Base-by-base conservation (phyloP, 352 stramenopile species). In the Phytopythium vexans region DNA sequence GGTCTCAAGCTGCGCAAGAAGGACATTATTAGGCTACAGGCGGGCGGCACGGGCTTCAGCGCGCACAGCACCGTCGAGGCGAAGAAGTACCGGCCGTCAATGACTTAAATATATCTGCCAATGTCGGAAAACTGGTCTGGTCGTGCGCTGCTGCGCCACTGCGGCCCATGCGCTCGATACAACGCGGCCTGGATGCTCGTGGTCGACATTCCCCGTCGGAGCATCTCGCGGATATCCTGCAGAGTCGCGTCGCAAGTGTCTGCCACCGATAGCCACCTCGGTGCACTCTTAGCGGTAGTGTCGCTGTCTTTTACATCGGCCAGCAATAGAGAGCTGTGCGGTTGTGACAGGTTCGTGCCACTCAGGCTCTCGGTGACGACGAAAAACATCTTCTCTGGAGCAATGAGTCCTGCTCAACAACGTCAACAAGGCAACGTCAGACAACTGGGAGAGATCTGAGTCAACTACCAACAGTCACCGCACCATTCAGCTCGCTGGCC, bases 1-100 rank as follows among this genome's bases (percentile, higher is more conserved):
- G 85, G 85, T 0, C 69, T 95, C 37, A 95, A 95, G 68, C 66
- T 95, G 31, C 74, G 80, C 15, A 90, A 91, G 72, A 92, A 93
- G 61, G 85, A 95, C 46, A 86, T 95, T 56, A 66, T 95, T 36
- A 71, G 81, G 41, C 66, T 95, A 5, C 82, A 93, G 58, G 65
- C 76, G 0, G 82, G 82, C 31, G 85, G 85, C 16, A 89, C 85
- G 16, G 77, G 77, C 34, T 95, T 89, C 60, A 92, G 81, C 52
- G 85, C 85, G 0, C 85, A 95, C 64, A 95, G 85, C 70, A 86
- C 62, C 9, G 85, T 95, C 3, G 82, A 95, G 49, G 85, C 85
- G 37, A 95, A 95, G 58, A 93, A 92, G 58, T 95, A 95, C 52
- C 70, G 82, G 40, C 83, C 82, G 4, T 80, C 67, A 31, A 95